Evolutionary conservation across 2,329 filamentous ascomycete species (phyloP).

Genomic region (Fusarium nurragi): DNA sequence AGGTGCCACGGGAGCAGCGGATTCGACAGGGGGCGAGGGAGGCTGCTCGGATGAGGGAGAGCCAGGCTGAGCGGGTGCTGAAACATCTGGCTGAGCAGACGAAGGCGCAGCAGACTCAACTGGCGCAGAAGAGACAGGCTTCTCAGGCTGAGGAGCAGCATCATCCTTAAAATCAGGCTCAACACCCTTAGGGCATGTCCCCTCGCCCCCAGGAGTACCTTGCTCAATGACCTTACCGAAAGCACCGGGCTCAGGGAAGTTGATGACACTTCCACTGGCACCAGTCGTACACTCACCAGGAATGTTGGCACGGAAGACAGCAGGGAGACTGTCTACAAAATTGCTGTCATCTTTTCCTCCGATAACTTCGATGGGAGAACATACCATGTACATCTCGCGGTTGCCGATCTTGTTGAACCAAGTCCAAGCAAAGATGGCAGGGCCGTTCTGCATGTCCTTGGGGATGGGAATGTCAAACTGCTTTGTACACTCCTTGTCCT

Average conservation of each 20-base stretch:
- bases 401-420: slow-evolving; percentile 83
- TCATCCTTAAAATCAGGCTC: slow-evolving; percentile 38
- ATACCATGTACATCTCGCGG: slow-evolving; percentile 89
- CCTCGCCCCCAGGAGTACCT: slow-evolving; percentile 18
- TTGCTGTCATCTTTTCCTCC: slow-evolving; percentile 46
- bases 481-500: slow-evolving; percentile 37
- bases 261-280: slow-evolving; percentile 31
- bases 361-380: slow-evolving; percentile 72
- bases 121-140: slow-evolving; percentile 4
- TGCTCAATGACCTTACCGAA: slow-evolving; percentile 37
- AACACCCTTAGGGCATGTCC: slow-evolving; percentile 27
- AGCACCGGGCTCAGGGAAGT: slow-evolving; percentile 40
- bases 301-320: slow-evolving; percentile 41
- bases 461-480: slow-evolving; percentile 42
- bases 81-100: neutral
- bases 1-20: neutral
- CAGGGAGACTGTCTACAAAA: slow-evolving; percentile 34
- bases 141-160: neutral
- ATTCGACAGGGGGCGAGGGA: neutral
- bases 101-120: neutral
- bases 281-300: slow-evolving; percentile 40
- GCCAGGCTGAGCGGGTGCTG: neutral
- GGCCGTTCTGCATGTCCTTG: slow-evolving; percentile 50
- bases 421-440: slow-evolving; percentile 77
- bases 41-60: no score